Evolutionary conservation across 1,139 yeast genomes (phyloP), one percentile per base, ranked within the genome.

Genomic region (Protomyces inouyei): DNA sequence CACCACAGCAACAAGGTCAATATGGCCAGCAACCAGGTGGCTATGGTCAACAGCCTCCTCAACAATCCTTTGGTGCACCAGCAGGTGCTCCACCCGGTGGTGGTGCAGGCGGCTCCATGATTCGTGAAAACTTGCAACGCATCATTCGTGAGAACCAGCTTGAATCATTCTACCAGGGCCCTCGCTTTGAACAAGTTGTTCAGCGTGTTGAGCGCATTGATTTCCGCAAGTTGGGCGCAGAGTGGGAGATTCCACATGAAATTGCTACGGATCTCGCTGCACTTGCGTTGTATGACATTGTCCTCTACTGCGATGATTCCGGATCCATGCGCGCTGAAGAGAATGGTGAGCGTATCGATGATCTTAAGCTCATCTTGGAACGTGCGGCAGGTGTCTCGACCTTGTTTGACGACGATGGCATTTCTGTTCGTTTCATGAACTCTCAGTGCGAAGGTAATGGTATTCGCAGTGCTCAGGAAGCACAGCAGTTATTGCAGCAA

Each of bases 311-410:
- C 40, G 76, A 74, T 60, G 76, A 74, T 63, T 73, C 76, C 9
- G 76, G 76, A 6, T 74, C 76, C 43, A 74, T 74, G 76, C 71
- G 74, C 3, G 73, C 74, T 63, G 76, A 73, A 65, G 76, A 74
- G 66, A 71, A 71, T 59, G 76, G 76, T 12, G 75, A 73, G 65
- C 72, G 76, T 56, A 73, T 74, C 61, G 76, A 74, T 45, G 76
- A 74, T 60, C 68, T 74, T 54, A 73, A 73, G 67, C 68, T 74
- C 55, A 74, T 74, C 46, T 65, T 74, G 54, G 68, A 69, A 56
- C 69, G 76, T 8, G 70, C 72, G 9, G 73, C 76, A 2, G 74
- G 67, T 56, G 76, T 74, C 18, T 73, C 73, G 5, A 67, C 75
- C 4, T 66, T 74, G 56, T 74, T 74, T 61, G 64, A 60, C 23